Conservation (phyloP, 352 stramenopile genomes). For the Elongisporangium anandrum region DNA sequence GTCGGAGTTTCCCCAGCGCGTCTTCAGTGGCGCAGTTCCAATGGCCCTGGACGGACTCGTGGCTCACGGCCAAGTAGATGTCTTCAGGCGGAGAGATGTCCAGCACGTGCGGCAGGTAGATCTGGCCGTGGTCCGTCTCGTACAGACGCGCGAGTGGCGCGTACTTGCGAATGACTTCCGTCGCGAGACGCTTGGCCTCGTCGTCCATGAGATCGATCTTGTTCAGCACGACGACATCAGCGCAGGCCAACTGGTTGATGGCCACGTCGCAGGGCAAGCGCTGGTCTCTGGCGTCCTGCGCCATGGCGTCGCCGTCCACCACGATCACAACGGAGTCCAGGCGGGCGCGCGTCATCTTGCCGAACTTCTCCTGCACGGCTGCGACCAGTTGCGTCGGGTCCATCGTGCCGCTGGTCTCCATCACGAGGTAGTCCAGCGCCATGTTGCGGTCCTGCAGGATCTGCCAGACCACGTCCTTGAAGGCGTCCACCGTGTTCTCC, state of each 20-base stretch:
- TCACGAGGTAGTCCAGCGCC: constrained; percentile 70
- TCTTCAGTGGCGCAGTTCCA: constrained; percentile 47
- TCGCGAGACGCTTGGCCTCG: constrained; percentile 15
- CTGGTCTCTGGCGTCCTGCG: constrained; percentile 26
- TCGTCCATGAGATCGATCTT: constrained; percentile 69
- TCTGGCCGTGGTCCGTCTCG: constrained; percentile 52
- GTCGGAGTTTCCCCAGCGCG: constrained; percentile 28
- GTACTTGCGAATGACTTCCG: constrained; percentile 28
- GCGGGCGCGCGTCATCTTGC: constrained; percentile 72
- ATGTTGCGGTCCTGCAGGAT: constrained; percentile 28
- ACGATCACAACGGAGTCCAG: constrained; percentile 76
- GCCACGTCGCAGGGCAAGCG: constrained; percentile 36
- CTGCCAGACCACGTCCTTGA: constrained; percentile 60
- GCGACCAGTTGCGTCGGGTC: constrained; percentile 66
- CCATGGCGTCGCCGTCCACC: constrained; percentile 68
- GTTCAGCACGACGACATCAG: constrained; percentile 80
- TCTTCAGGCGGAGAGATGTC: constrained; percentile 59
- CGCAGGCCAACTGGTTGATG: constrained; percentile 53
- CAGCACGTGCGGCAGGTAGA: constrained; percentile 71
- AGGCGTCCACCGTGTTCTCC: constrained; percentile 26
- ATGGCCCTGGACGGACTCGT: constrained; percentile 55
- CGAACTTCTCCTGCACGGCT: constrained; percentile 67
- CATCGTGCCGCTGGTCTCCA: constrained; percentile 73
- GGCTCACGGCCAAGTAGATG: constrained; percentile 48
- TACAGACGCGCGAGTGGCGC: constrained; percentile 57